Evolutionary conservation across 495 filamentous ascomycete species (phyloP).

Genomic region (Talaromyces borbonicus): DNA sequence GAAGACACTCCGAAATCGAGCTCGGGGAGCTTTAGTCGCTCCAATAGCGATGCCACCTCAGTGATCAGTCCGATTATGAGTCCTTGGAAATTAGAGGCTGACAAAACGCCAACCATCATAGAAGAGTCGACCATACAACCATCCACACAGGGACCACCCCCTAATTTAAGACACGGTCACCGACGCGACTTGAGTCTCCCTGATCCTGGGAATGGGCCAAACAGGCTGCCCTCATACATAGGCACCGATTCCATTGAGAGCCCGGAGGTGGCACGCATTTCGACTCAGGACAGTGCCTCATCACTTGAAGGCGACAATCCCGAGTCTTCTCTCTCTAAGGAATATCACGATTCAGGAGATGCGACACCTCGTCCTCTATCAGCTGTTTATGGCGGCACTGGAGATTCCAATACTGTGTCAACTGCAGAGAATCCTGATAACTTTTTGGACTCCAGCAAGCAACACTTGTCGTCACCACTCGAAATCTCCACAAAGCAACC

Average conservation of each 20-base stretch:
- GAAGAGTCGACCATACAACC: conserved; percentile 40
- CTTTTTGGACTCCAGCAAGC: conserved; percentile 2
- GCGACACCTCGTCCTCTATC: conserved; percentile 7
- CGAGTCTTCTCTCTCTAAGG: background rate
- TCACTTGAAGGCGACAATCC: background rate
- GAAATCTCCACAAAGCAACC: background rate
- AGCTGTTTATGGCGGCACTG: conserved; percentile 1
- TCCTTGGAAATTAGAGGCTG: conserved; percentile 26
- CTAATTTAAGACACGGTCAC: conserved; percentile 44
- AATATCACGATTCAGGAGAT: background rate
- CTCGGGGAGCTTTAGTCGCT: conserved; percentile 40
- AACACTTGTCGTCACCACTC: background rate
- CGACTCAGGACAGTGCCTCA: background rate
- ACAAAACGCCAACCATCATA: conserved; percentile 45
- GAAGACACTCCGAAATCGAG: conserved; percentile 48
- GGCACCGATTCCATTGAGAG: conserved; percentile 31
- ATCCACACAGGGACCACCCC: conserved; percentile 18
- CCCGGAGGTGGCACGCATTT: conserved; percentile 21
- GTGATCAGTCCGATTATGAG: conserved; percentile 62
- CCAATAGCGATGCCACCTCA: conserved; percentile 56
- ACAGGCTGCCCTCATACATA: conserved; percentile 44
- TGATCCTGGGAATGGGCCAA: conserved; percentile 52
- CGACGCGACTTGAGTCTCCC: conserved; percentile 54
- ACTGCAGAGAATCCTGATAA: background rate
- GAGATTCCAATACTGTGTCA: background rate